These are phyloP conservation scores for Vanilla planifolia DNA, from an alignment of 106 monocot genomes.

Conservation along the genomic window DNA sequence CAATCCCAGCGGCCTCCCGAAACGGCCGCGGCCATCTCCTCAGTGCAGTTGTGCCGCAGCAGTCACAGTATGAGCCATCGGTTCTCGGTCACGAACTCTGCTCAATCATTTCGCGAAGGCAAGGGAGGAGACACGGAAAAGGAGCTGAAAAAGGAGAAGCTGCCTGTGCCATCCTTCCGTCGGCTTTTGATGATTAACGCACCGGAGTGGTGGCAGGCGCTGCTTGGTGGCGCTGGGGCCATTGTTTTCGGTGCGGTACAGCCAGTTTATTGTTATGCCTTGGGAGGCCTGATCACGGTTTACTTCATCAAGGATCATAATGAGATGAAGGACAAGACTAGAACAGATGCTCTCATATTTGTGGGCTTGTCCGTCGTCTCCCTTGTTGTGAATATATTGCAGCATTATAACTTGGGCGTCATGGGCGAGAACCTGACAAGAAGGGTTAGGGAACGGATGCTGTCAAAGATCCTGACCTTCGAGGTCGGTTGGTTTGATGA, in stretches of 20 bases:
- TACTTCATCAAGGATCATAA: constrained; percentile 41
- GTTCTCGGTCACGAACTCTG: constrained; percentile 27
- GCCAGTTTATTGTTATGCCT: constrained; percentile 29
- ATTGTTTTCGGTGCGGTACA: constrained; percentile 40
- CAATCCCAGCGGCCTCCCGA: neutral
- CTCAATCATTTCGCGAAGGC: neutral
- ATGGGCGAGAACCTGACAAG: constrained; percentile 60
- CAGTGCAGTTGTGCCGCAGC: neutral
- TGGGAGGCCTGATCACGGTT: constrained; percentile 43
- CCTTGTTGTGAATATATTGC: constrained; percentile 33
- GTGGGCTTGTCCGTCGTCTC: constrained; percentile 23
- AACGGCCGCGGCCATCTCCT: neutral
- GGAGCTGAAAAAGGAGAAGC: neutral
- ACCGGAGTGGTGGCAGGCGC: constrained; percentile 48
- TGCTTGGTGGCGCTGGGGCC: constrained; percentile 30
- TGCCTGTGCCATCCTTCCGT: constrained; percentile 46
- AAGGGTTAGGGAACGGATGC: constrained; percentile 53
- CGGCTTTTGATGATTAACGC: constrained; percentile 41
- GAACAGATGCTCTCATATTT: constrained; percentile 27
- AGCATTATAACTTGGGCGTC: constrained; percentile 57
- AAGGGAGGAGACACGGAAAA: neutral
- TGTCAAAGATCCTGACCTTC: constrained; percentile 55
- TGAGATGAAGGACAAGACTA: constrained; percentile 40
- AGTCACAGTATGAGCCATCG: constrained; percentile 18
- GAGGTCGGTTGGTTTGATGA: constrained; percentile 63